These are phyloP conservation scores for Linnemannia elongata DNA, from an alignment of 192 early-diverging fungal genomes.

Conservation along the genomic window DNA sequence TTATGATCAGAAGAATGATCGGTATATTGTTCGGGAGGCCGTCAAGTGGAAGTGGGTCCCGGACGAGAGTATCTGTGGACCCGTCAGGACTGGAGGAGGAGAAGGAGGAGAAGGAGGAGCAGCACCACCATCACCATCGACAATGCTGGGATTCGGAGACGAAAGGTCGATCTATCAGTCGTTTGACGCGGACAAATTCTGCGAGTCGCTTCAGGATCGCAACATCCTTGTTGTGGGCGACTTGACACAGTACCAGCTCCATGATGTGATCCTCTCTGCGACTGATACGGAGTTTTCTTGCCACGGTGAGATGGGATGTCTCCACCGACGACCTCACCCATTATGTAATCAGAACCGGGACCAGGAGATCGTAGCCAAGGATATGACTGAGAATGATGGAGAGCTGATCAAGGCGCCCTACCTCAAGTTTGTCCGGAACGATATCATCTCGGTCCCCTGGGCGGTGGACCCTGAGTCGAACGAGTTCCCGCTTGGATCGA, in stretches of 20 bases:
- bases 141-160: neutral
- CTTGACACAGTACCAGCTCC: slow-evolving; percentile 63
- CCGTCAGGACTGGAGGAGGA: slow-evolving; percentile 7
- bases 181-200: slow-evolving; percentile 40
- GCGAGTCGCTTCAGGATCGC: slow-evolving; percentile 40
- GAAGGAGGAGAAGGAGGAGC: neutral
- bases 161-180: slow-evolving; percentile 11
- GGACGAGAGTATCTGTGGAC: slow-evolving; percentile 49
- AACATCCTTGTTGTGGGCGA: slow-evolving; percentile 64
- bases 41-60: slow-evolving; percentile 47
- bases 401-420: neutral
- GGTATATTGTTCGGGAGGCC: slow-evolving; percentile 35
- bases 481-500: slow-evolving; percentile 28
- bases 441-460: slow-evolving; percentile 55
- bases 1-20: slow-evolving; percentile 14
- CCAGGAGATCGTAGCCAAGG: neutral
- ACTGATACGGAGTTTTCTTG: slow-evolving; percentile 60
- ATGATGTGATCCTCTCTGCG: slow-evolving; percentile 64
- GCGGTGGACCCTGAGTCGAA: slow-evolving; percentile 21
- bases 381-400: neutral
- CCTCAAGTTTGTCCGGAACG: slow-evolving; percentile 61
- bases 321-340: slow-evolving; percentile 20
- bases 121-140: neutral
- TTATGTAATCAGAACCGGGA: slow-evolving; percentile 17
- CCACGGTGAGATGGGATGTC: slow-evolving; percentile 64